phyloP scores from a whole-genome alignment of 2,329 filamentous ascomycete species.

The Ophiosphaerella narmari region DNA sequence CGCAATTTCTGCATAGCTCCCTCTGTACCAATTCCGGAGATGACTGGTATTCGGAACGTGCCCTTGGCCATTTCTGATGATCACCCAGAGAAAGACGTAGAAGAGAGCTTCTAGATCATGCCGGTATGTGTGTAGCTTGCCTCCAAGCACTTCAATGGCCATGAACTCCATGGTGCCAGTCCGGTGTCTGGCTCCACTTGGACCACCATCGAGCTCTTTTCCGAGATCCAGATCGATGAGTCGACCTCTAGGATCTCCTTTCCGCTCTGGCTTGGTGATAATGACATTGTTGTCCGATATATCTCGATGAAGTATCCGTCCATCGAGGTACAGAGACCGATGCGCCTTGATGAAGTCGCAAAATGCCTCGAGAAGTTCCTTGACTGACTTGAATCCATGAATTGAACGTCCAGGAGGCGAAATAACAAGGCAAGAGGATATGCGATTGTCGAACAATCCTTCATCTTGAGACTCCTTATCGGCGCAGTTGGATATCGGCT shows the following conservation, averaged over 20 bases:
- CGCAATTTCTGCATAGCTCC: no score
- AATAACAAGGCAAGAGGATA: no score
- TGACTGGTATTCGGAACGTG: no score
- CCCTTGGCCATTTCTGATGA: not conserved
- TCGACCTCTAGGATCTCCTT: not conserved
- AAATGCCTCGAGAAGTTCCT: conserved; percentile 1
- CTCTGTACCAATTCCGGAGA: no score
- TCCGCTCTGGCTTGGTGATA: not conserved
- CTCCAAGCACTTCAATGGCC: conserved; percentile 1
- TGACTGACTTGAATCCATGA: no score
- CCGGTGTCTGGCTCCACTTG: not conserved
- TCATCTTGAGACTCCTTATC: no score
- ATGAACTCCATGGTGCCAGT: conserved; percentile 4
- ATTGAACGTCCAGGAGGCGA: no score
- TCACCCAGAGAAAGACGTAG: not conserved
- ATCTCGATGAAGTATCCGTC: conserved; percentile 2
- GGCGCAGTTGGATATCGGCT: no score
- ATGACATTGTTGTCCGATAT: conserved; percentile 3
- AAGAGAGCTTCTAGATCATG: not conserved
- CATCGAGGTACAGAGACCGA: not conserved
- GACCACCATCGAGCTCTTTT: not conserved
- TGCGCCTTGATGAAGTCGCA: not conserved
- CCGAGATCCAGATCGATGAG: not conserved
- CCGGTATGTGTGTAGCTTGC: not conserved
- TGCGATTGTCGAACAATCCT: no score